Evolutionary conservation across 768 basidiomycete species (phyloP).

Genomic region (Plicaturopsis crispa): DNA sequence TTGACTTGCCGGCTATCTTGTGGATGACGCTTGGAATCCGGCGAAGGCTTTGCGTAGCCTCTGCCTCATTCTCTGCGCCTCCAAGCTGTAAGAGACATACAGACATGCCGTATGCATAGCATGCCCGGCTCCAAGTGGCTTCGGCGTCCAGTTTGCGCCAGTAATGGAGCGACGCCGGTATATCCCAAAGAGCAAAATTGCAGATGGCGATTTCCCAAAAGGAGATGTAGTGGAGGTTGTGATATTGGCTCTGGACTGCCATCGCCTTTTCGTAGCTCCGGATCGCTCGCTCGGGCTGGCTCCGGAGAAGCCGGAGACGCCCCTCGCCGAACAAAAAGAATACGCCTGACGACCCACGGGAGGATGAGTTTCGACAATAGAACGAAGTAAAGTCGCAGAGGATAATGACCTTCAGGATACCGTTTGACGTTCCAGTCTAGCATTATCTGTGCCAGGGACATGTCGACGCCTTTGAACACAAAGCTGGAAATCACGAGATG

Average conservation of each 20-base stretch:
- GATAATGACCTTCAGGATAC: constrained; percentile 57
- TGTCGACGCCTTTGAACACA: constrained; percentile 76
- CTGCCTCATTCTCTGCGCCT: constrained; percentile 34
- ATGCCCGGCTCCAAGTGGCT: constrained; percentile 76
- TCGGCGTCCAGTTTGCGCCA: constrained; percentile 68
- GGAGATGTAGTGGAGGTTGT: constrained; percentile 68
- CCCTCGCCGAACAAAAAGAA: constrained; percentile 95
- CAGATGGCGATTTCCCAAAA: constrained; percentile 88
- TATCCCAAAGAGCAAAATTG: constrained; percentile 66
- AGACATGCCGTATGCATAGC: constrained; percentile 70
- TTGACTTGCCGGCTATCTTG: constrained; percentile 78
- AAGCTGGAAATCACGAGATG: constrained; percentile 80
- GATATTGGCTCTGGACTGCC: constrained; percentile 52
- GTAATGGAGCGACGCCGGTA: constrained; percentile 44
- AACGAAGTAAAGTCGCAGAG: constrained; percentile 1
- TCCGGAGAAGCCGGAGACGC: constrained; percentile 65
- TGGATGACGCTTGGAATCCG: constrained; percentile 63
- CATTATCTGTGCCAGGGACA: constrained; percentile 64
- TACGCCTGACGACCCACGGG: constrained; percentile 42
- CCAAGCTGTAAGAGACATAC: constrained; percentile 63
- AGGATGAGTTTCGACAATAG: not conserved
- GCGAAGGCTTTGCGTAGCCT: constrained; percentile 65
- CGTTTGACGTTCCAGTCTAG: constrained; percentile 80
- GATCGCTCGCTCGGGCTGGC: constrained; percentile 69
- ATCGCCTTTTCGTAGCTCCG: constrained; percentile 51